Conservation (phyloP, 2,329 filamentous ascomycete species). For the Penicillium sp. region DNA sequence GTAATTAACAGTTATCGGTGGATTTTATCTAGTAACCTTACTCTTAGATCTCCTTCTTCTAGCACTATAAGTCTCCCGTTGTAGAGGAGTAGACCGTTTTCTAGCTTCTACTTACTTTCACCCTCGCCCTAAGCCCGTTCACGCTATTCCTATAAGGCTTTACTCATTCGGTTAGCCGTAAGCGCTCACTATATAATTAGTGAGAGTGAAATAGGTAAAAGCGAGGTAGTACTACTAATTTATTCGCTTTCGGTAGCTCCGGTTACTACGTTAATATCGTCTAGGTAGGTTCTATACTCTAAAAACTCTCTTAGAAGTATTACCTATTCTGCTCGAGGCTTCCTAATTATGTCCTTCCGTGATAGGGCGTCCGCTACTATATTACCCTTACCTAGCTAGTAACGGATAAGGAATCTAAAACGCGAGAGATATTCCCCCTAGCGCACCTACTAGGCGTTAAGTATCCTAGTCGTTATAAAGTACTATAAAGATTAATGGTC, state of each 20-base stretch:
- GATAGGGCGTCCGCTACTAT: background rate
- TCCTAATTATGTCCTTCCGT: too few species aligned
- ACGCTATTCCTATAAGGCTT: background rate
- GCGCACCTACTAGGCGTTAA: too few species aligned
- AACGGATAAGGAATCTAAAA: too few species aligned
- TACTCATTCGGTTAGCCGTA: background rate
- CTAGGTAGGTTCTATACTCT: background rate
- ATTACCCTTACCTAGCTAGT: too few species aligned
- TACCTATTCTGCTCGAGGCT: background rate
- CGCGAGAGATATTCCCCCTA: too few species aligned
- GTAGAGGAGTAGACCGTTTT: background rate
- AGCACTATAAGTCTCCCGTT: background rate
- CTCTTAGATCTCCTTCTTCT: too few species aligned
- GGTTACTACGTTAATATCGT: too few species aligned
- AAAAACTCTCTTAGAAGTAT: background rate
- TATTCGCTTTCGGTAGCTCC: background rate
- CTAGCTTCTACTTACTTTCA: background rate
- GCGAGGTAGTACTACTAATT: background rate
- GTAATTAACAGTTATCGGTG: too few species aligned
- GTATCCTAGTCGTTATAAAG: too few species aligned
- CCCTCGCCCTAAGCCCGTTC: background rate
- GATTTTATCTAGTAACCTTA: too few species aligned
- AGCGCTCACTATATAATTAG: background rate
- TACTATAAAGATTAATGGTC: too few species aligned
- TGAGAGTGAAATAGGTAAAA: background rate